Evolutionary conservation across 2,329 filamentous ascomycete species (phyloP), one percentile per base, ranked within the genome.

Genomic region (Scytalidium sp.): DNA sequence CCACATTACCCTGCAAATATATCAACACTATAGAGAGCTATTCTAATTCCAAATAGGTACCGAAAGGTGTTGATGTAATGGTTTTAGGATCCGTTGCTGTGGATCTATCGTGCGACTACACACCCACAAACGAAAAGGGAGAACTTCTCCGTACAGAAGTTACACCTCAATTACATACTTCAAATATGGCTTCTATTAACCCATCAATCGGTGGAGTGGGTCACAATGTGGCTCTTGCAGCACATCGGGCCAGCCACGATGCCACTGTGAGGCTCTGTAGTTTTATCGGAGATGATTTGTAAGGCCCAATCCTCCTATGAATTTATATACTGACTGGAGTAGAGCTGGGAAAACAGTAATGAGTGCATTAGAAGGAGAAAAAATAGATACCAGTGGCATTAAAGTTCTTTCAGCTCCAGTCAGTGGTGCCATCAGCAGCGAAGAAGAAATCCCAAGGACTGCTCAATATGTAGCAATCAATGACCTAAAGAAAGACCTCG

Each of bases 401-500:
- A 42, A 46, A 4, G 46, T 44, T 1, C 43, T 56, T 13, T 36
- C 32, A 8, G 17, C 5, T 15, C 41, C 51, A 15, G 45, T 25
- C 1, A 13, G 13, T 7, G 25, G 25, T 13, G 13, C 7, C 13
- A 13, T 5, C 13, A 36, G 5, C 32, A n/a, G 32, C 13, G 19
- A 19, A 10, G 25, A 46, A 47, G 52, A 70, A 67, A 19, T 74
- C 74, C 2, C 77, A 76, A 80, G 88, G 49, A 97, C 93, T 2
- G 90, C 92, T 1, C 91, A 97, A 66, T 97, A 97, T 65, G 81
- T 97, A 3, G 88, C 93, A 15, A 75, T 97, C 56, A 99, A 97
- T 65, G 88, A 95, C 63, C 75, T 75, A 1, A 82, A 86, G 52
- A 95, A 91, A 67, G 87, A 92, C 55, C 80, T 99, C 2, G 78